phyloP scores from a whole-genome alignment of 208 protist genomes.

The Acanthamoeba royreba region DNA sequence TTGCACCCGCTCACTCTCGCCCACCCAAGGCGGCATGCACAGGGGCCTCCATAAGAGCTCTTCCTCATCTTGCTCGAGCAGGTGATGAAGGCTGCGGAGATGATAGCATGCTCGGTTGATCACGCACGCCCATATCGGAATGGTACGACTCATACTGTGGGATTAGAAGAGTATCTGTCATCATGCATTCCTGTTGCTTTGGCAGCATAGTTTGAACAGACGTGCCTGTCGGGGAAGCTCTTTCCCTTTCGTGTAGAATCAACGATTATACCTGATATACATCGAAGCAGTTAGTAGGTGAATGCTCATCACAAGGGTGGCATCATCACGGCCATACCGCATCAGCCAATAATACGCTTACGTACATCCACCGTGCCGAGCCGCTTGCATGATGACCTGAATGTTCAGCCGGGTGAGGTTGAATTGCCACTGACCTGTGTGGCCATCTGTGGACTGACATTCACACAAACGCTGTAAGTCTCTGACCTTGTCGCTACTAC shows the following conservation, averaged over 20 bases:
- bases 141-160: conserved; percentile 11
- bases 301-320: not conserved
- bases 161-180: not conserved
- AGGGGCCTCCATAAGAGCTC: not conserved
- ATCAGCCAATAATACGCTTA: not conserved
- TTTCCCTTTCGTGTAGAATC: conserved; percentile 21
- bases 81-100: not conserved
- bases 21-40: not conserved
- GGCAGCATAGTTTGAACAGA: not conserved
- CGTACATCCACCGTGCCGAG: not conserved
- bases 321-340: too few species aligned
- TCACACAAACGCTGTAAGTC: too few species aligned
- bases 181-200: not conserved
- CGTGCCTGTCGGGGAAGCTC: not conserved
- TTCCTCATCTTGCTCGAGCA: not conserved
- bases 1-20: not conserved
- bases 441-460: not conserved
- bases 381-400: not conserved
- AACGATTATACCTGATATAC: not conserved
- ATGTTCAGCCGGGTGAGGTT: conserved; percentile 20
- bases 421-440: conserved; percentile 20
- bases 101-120: not conserved
- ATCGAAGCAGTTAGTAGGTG: not conserved
- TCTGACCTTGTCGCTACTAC: too few species aligned
- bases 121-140: conserved; percentile 40